Base-by-base conservation (phyloP, 2,329 filamentous ascomycete genomes). In the Fusarium mexicanum region DNA sequence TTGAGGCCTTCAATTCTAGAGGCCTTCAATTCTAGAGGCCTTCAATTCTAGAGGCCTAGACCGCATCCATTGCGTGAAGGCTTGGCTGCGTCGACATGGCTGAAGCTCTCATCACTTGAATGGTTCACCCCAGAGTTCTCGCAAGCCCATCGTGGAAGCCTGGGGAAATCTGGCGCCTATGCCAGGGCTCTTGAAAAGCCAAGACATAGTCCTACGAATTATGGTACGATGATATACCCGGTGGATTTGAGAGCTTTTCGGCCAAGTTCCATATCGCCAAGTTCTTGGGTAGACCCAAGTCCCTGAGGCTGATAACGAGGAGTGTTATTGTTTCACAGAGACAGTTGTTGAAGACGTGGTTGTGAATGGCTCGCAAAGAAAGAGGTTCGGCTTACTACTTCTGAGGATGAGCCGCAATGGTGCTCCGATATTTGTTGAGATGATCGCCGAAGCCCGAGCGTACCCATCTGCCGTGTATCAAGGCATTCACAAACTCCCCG, bases 151-250 rank as follows among this genome's bases (percentile, higher is more conserved):
- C 33, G 43, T 51, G 35, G 54, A 69, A 60, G 72, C 60, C 65
- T 69, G 72, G 72, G 57, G 72, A 72, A 72, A 72, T 68, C 71
- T 69, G 46, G 10, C 41, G 63, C 67, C 63, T 71, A 67, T 68
- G 54, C 47, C 46, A 61, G 55, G 71, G 59, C 63, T 53, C 53
- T 38, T 33, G 17, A 31, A 44, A 14, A 70, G 66, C 61, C 70
- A 71, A 74, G 67, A 54, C 47, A 44, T 6, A 35, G 40, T 24
- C 22, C 46, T 47, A 37, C 33, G 71, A 44, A 53, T 68, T 68
- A 58, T 74, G 71, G 71, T 67, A 62, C 60, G 71, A 64, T 64
- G 33, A 31, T 14, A 48, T 18, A 41, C 64, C 31, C 24, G 43
- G 43, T 37, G 33, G 24, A 61, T 26, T 59, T 58, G 69, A 44